Percentiles rank a stretch among this genome's conserved stretches.
These are phyloP conservation scores for Spongospora subterranea DNA, from an alignment of 208 protist genomes.

Conservation along the genomic window DNA sequence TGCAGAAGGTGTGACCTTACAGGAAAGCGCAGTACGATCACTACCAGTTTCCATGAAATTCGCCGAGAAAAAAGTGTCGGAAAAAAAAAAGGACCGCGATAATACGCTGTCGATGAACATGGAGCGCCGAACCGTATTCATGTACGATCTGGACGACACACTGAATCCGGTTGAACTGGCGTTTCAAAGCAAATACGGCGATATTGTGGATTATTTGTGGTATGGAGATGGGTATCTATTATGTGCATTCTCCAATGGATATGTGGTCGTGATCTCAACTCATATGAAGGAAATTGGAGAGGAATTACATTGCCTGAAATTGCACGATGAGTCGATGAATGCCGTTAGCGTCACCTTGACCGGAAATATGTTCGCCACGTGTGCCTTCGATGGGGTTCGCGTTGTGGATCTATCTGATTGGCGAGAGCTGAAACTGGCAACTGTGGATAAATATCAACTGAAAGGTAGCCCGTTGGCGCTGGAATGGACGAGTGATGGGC, in stretches of 20 bases:
- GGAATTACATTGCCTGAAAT: constrained; percentile 73
- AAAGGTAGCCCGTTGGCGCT: constrained; percentile 13
- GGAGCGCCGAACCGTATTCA: constrained; percentile 72
- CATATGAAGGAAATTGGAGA: constrained; percentile 73
- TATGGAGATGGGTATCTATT: constrained; percentile 79
- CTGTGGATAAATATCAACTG: constrained; percentile 12
- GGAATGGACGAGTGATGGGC: constrained; percentile 57
- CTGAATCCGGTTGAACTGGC: constrained; percentile 72
- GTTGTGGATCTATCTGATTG: constrained; percentile 73
- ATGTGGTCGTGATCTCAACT: constrained; percentile 76
- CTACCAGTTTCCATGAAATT: constrained; percentile 77
- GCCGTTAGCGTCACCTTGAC: constrained; percentile 66
- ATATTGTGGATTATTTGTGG: constrained; percentile 74
- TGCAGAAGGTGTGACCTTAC: constrained; percentile 79
- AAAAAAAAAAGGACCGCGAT: constrained; percentile 73
- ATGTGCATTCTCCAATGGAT: constrained; percentile 75
- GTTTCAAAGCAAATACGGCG: constrained; percentile 77
- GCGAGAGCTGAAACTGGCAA: constrained; percentile 63
- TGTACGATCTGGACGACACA: constrained; percentile 63
- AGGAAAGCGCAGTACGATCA: constrained; percentile 72
- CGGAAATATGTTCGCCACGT: constrained; percentile 73
- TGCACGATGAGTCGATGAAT: constrained; percentile 68
- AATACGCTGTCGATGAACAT: constrained; percentile 77
- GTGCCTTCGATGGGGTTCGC: constrained; percentile 77
- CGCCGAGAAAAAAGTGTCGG: constrained; percentile 71